Conservation (phyloP, 371 early-diverging fungal species). For the Mortierella sp. region DNA sequence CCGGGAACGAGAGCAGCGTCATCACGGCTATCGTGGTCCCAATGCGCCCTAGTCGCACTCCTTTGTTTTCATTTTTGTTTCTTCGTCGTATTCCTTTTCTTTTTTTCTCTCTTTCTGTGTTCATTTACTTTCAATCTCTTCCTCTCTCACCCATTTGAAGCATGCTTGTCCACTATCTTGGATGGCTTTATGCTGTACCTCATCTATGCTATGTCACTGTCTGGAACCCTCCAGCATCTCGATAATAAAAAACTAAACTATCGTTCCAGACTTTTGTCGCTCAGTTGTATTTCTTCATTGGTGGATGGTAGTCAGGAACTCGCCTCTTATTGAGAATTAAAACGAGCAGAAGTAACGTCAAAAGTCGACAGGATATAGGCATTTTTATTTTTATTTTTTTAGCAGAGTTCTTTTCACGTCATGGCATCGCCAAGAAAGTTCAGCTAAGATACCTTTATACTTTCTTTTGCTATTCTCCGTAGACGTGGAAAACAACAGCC, state of each 20-base stretch:
- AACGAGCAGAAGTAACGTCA: not conserved
- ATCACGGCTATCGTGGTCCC: conserved; percentile 52
- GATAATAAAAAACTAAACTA: not conserved
- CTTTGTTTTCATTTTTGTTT: not conserved
- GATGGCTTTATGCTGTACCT: too few relatives aligned
- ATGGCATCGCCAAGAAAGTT: not conserved
- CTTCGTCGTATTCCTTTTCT: too few relatives aligned
- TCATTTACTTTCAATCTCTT: not conserved
- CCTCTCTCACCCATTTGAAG: not conserved
- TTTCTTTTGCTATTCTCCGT: too few relatives aligned
- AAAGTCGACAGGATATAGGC: not conserved
- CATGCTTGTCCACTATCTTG: too few relatives aligned
- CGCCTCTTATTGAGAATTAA: not conserved
- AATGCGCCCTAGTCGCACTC: conserved; percentile 35
- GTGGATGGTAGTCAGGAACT: not conserved
- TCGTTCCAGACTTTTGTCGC: not conserved
- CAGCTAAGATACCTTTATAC: too few relatives aligned
- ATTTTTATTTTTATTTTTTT: not conserved
- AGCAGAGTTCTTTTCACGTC: not conserved
- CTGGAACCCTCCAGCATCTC: not conserved
- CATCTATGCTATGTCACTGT: not conserved
- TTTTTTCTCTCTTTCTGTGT: not conserved
- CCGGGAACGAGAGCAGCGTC: conserved; percentile 44
- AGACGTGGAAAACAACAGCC: not conserved
- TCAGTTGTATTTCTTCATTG: not conserved